These are phyloP conservation scores for Aspergillus quadrilineatus DNA, from an alignment of 2,329 filamentous ascomycete species.

Conservation along the genomic window DNA sequence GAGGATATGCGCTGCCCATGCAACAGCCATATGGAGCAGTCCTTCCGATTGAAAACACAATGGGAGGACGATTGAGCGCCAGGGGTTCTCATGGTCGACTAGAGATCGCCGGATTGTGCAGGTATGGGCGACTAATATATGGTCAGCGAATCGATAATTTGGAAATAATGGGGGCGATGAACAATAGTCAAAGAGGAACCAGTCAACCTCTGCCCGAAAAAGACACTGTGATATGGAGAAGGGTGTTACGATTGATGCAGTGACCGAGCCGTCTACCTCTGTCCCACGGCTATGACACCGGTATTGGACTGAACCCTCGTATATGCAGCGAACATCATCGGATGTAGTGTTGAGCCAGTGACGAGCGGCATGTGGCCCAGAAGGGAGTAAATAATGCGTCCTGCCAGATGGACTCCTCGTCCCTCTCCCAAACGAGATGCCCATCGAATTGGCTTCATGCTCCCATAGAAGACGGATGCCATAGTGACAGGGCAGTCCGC, in stretches of 20 bases:
- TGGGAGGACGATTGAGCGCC: slow-evolving; percentile 1
- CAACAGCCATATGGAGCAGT: slow-evolving; percentile 4
- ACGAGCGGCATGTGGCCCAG: background rate
- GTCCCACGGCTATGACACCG: background rate
- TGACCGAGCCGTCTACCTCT: background rate
- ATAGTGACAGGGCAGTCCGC: background rate
- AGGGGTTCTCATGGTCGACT: slow-evolving; percentile 1
- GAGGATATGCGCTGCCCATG: slow-evolving; percentile 7
- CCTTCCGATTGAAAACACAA: background rate
- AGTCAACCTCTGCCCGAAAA: background rate
- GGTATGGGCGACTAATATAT: background rate
- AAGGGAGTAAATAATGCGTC: background rate
- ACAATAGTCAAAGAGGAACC: slow-evolving; percentile 2
- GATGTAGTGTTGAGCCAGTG: background rate
- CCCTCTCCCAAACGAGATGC: background rate
- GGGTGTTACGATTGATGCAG: background rate
- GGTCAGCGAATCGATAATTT: background rate
- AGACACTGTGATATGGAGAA: background rate
- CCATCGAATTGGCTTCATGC: background rate
- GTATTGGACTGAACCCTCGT: background rate
- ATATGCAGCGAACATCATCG: background rate
- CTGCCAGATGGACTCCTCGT: background rate
- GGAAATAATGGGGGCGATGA: background rate
- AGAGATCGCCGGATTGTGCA: slow-evolving; percentile 5
- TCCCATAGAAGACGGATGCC: background rate